Conservation (phyloP, 352 stramenopile genomes). For the Phytophthora quininea region DNA sequence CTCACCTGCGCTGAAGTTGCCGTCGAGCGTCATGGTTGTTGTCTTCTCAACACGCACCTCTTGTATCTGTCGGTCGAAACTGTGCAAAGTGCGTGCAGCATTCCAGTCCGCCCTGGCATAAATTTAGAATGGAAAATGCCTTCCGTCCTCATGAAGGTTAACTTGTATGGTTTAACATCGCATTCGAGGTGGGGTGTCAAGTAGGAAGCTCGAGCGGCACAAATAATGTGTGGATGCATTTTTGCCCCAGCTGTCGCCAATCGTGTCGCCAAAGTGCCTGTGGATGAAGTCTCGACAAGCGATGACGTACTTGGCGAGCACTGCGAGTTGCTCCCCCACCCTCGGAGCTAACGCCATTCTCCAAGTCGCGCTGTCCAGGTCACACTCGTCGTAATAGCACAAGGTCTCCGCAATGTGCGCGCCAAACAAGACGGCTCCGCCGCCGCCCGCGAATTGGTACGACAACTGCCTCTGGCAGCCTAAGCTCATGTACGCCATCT, state of each 20-base stretch:
- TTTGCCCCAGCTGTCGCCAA: constrained; percentile 20
- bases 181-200: constrained; percentile 11
- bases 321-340: background rate
- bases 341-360: constrained; percentile 10
- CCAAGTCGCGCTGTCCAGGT: constrained; percentile 16
- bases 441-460: constrained; percentile 23
- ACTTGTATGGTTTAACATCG: constrained; percentile 11
- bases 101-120: background rate
- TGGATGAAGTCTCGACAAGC: constrained; percentile 31
- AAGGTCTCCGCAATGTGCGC: constrained; percentile 14
- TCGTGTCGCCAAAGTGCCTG: constrained; percentile 21
- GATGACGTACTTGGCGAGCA: constrained; percentile 3
- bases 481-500: constrained; percentile 80
- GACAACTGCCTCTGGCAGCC: constrained; percentile 50
- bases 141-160: constrained; percentile 1
- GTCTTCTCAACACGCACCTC: background rate
- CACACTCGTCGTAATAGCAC: constrained; percentile 1
- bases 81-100: background rate
- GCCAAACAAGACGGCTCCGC: constrained; percentile 7
- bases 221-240: constrained; percentile 37
- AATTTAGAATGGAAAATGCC: background rate
- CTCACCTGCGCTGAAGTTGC: too few species aligned
- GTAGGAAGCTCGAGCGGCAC: constrained; percentile 7
- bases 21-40: too few species aligned
- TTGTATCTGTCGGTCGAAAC: too few species aligned